Evolutionary conservation across 345 rosid genomes (phyloP).

Genomic region (Syzygium grande): DNA sequence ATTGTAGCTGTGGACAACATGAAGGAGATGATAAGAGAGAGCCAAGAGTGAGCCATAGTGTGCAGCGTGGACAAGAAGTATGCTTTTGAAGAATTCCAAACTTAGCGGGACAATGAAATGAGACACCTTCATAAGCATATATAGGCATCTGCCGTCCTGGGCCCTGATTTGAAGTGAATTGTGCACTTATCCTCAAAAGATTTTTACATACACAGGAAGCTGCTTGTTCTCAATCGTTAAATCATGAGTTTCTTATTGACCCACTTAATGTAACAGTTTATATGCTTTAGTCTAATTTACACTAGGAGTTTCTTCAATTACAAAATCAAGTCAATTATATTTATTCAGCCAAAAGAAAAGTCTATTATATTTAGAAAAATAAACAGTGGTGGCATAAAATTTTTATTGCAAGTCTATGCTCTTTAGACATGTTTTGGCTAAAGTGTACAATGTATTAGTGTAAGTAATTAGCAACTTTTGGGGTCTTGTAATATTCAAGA

Average conservation of each 20-base stretch:
- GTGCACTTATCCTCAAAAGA: background rate
- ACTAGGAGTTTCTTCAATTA: background rate
- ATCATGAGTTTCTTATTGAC: background rate
- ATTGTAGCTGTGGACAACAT: too few species aligned
- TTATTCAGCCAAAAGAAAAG: background rate
- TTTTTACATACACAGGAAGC: background rate
- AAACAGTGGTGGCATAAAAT: background rate
- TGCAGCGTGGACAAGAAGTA: too few species aligned
- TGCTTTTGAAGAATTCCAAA: too few species aligned
- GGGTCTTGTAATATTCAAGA: background rate
- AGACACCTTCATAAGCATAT: background rate
- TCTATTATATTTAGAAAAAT: too few species aligned
- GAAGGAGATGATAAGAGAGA: too few species aligned
- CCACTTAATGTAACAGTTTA: background rate
- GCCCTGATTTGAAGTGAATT: background rate
- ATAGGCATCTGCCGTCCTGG: background rate
- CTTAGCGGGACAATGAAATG: background rate
- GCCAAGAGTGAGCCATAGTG: too few species aligned
- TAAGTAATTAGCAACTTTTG: background rate
- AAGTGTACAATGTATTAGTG: background rate
- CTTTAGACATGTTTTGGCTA: background rate
- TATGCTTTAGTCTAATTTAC: background rate
- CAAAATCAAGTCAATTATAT: background rate
- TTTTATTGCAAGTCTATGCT: background rate
- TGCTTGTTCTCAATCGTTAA: background rate